Evolutionary conservation across 768 basidiomycete genomes (phyloP).

Genomic region (Pseudohyphozyma bogoriensis): DNA sequence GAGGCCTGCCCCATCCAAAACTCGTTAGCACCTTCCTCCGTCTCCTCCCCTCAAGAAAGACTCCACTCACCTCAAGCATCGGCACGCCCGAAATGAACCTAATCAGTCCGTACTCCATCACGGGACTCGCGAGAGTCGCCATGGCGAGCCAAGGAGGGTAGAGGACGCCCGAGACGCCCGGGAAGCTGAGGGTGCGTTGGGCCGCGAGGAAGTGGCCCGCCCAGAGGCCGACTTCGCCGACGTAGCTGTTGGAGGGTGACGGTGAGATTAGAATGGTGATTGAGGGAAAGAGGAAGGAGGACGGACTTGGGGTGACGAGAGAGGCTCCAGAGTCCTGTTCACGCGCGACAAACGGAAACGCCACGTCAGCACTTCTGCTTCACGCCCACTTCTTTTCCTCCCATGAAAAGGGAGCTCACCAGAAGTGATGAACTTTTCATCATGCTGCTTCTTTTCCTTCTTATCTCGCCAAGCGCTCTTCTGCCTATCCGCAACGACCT

Average conservation of each 20-base stretch:
- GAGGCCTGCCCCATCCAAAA: neutral
- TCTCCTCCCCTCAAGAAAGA: neutral
- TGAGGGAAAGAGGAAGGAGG: neutral
- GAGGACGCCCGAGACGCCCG: conserved; percentile 32
- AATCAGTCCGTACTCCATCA: conserved; percentile 54
- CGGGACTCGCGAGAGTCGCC: conserved; percentile 50
- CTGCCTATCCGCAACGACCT: conserved; percentile 56
- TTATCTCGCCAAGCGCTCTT: conserved; percentile 54
- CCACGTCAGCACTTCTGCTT: neutral
- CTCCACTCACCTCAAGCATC: conserved; percentile 47
- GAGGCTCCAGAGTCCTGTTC: conserved; percentile 50
- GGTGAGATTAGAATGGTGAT: neutral
- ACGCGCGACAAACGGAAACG: neutral
- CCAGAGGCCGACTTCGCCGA: conserved; percentile 63
- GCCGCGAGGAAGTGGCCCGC: conserved; percentile 56
- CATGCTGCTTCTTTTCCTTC: conserved; percentile 55
- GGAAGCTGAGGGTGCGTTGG: conserved; percentile 44
- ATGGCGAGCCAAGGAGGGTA: conserved; percentile 25
- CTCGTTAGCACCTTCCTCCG: neutral
- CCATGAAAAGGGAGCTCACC: conserved; percentile 30
- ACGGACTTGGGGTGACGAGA: conserved; percentile 65
- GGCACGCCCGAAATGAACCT: conserved; percentile 58
- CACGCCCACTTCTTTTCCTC: neutral
- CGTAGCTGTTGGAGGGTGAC: conserved; percentile 48
- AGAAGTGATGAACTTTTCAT: conserved; percentile 57